phyloP scores from a whole-genome alignment of 2,329 filamentous ascomycete species.

The Pyrenophora graminea region DNA sequence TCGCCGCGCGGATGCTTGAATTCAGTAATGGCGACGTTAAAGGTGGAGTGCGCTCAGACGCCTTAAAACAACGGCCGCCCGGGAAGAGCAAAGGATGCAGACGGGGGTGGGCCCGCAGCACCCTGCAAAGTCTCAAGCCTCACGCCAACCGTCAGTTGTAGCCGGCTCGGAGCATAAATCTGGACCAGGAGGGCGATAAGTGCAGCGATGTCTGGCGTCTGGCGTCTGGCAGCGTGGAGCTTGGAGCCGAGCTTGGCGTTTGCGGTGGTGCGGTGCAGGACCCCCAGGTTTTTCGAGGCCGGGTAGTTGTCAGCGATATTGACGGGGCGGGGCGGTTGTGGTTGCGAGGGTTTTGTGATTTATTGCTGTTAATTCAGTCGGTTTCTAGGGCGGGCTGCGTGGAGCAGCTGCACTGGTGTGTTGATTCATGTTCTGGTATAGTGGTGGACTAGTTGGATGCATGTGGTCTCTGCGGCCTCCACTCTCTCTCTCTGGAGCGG shows the following conservation, averaged over 20 bases:
- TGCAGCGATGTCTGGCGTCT: constrained; percentile 21
- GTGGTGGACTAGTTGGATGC: constrained; percentile 29
- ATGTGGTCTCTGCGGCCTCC: constrained; percentile 28
- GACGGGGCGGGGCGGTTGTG: background rate
- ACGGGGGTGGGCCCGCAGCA: constrained; percentile 33
- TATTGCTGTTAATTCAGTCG: background rate
- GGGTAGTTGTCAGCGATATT: constrained; percentile 25
- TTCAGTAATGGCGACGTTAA: constrained; percentile 44
- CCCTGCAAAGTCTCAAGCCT: constrained; percentile 38
- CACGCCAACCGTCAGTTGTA: constrained; percentile 35
- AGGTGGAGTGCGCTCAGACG: constrained; percentile 42
- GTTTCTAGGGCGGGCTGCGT: constrained; percentile 1
- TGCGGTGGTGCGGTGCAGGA: constrained; percentile 11
- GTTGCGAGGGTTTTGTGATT: too few relatives aligned
- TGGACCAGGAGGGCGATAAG: constrained; percentile 26
- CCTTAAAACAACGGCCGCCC: constrained; percentile 35
- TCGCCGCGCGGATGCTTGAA: constrained; percentile 39
- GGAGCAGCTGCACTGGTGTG: constrained; percentile 16
- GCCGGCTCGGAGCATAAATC: constrained; percentile 37
- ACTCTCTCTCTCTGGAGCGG: constrained; percentile 17
- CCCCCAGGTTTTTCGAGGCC: constrained; percentile 23
- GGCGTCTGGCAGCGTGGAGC: constrained; percentile 20
- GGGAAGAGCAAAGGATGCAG: constrained; percentile 36
- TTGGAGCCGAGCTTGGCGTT: constrained; percentile 37
- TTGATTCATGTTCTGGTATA: constrained; percentile 16